A percentile compares a stretch with the other conserved stretches of the same genome.
phyloP scores from a whole-genome alignment of 768 basidiomycete species.

The Psilocybe cubensis region DNA sequence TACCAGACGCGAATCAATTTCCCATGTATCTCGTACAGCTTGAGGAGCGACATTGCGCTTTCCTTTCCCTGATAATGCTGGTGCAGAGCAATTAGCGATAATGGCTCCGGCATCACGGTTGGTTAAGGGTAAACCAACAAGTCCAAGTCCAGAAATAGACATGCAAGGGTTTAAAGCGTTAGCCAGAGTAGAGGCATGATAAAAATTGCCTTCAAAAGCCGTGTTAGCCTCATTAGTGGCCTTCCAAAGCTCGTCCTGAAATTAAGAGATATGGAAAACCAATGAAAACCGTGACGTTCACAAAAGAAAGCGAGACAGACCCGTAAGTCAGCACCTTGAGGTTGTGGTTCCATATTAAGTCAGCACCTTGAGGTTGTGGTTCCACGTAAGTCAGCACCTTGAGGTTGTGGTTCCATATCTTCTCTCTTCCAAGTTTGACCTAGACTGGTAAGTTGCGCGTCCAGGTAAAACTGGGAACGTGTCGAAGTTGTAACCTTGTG shows the following conservation, averaged over 20 bases:
- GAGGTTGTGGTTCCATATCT: too few relatives aligned
- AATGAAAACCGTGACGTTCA: too few relatives aligned
- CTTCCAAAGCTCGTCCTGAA: conserved; percentile 35
- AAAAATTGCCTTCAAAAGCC: conserved; percentile 36
- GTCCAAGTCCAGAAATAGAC: conserved; percentile 39
- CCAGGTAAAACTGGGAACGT: too few relatives aligned
- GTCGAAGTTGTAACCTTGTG: too few relatives aligned
- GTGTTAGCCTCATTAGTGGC: conserved; percentile 30
- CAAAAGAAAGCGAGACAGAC: too few relatives aligned
- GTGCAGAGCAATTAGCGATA: conserved; percentile 33
- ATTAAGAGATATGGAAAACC: too few relatives aligned
- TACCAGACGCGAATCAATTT: conserved; percentile 45
- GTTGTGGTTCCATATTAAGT: too few relatives aligned
- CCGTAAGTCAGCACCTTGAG: too few relatives aligned
- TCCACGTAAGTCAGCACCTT: too few relatives aligned
- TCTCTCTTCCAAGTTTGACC: too few relatives aligned
- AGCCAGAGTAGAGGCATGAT: conserved; percentile 23
- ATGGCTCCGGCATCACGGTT: conserved; percentile 41
- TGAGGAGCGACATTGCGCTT: conserved; percentile 45
- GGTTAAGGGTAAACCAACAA: conserved; percentile 46
- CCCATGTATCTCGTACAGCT: conserved; percentile 52
- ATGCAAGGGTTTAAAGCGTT: conserved; percentile 46
- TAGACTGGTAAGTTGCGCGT: too few relatives aligned
- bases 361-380: too few relatives aligned
- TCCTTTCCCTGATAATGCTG: conserved; percentile 51